Percentiles rank a stretch among this genome's conserved stretches.
phyloP scores from a whole-genome alignment of 805 yeast species.

The Candida peoriensis region DNA sequence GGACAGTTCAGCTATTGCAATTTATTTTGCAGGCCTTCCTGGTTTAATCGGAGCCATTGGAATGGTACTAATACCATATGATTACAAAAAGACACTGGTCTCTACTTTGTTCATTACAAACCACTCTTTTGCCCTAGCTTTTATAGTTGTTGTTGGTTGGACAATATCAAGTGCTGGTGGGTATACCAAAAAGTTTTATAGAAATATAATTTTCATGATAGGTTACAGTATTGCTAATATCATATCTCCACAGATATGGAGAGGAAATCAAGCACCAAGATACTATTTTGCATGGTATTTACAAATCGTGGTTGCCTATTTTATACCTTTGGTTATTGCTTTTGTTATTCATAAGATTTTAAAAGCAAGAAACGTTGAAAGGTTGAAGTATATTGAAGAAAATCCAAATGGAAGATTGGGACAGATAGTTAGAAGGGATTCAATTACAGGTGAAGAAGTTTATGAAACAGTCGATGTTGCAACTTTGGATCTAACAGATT shows the following conservation, averaged over 20 bases:
- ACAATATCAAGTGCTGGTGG: constrained; percentile 25
- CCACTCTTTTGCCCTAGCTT: constrained; percentile 24
- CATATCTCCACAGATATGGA: constrained; percentile 44
- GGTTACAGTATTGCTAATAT: constrained; percentile 38
- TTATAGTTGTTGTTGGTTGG: constrained; percentile 13
- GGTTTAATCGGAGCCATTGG: not conserved
- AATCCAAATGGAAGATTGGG: constrained; percentile 14
- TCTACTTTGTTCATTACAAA: not conserved
- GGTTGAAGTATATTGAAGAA: constrained; percentile 20
- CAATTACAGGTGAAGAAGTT: constrained; percentile 26
- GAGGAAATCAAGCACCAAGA: constrained; percentile 32
- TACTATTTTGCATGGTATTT: constrained; percentile 41
- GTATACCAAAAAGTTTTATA: constrained; percentile 36
- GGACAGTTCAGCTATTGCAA: constrained; percentile 18
- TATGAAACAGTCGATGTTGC: constrained; percentile 15
- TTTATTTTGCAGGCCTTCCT: not conserved
- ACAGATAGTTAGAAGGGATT: constrained; percentile 24
- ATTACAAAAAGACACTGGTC: not conserved
- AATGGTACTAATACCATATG: not conserved
- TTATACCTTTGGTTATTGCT: constrained; percentile 30
- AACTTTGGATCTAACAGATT: constrained; percentile 3
- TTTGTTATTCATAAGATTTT: constrained; percentile 32
- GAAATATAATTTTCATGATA: constrained; percentile 32
- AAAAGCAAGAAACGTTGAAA: constrained; percentile 31
- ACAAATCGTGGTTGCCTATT: constrained; percentile 40